Base-by-base conservation (phyloP, 2,329 filamentous ascomycete species). In the Nemania sp. region DNA sequence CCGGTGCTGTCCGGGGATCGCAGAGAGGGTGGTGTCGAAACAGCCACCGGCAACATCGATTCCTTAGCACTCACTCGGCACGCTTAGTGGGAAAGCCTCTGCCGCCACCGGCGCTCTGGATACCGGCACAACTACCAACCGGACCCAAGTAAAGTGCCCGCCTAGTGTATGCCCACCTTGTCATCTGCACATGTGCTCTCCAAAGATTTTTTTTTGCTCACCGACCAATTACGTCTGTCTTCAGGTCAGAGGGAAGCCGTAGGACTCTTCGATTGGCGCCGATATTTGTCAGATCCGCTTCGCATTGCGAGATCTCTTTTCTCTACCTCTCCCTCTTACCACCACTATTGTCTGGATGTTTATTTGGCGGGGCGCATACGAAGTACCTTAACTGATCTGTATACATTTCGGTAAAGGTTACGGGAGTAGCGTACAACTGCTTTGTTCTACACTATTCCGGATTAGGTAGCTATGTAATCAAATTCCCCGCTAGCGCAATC, bases 11-110 rank as follows among this genome's bases (percentile, higher is more conserved):
- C 25, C 7, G 25, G 25, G 25, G 25, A 29, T 29, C 25, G 25
- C 25, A 29, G 25, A n/a, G 25, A 29, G 25, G 4, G 7, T n/a
- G 25, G 5, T 46, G 11, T 47, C 29, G 37, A 25, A 10, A 20
- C 45, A 45, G 43, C 46, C n/a, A 43, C 15, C 34, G 51, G 48
- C 47, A 60, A 2, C 51, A 34, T 60, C 40, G 12, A n/a, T 15
- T 32, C 12, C 54, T 57, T 50, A 47, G 47, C 47, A 47, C 15
- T 46, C 4, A 29, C 11, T 43, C 20, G n/a, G 35, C 7, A 56
- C 49, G 54, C 45, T 56, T 42, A 29, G 46, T 43, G 21, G 20
- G 18, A 50, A 42, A 43, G 29, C 43, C 40, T 50, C 45, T 59
- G 35, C 39, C 57, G 51, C 51, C 57, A 29, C 46, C 20, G 39